Percentiles rank a stretch among this genome's conserved stretches.
These are phyloP conservation scores for Pestalotiopsis sp. DNA, from an alignment of 2,329 filamentous ascomycete species.

Conservation along the genomic window DNA sequence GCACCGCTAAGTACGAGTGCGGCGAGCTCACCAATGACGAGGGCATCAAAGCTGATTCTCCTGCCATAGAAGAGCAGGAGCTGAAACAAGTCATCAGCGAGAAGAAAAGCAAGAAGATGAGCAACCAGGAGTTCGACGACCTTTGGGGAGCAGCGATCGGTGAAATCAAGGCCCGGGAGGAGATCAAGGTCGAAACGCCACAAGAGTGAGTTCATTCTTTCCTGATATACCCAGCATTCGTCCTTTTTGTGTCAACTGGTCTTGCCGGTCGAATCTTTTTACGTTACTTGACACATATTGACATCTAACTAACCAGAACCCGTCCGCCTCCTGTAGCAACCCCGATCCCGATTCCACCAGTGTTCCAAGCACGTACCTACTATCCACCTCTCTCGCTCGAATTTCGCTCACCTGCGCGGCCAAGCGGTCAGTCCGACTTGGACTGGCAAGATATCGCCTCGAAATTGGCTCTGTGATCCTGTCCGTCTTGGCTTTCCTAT, in stretches of 20 bases:
- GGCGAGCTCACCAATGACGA: slow-evolving; percentile 69
- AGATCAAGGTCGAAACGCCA: slow-evolving; percentile 54
- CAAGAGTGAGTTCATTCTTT: slow-evolving; percentile 44
- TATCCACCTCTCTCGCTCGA: slow-evolving; percentile 87
- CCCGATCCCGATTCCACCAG: slow-evolving; percentile 54
- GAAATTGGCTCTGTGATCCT: slow-evolving; percentile 70
- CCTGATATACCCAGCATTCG: slow-evolving; percentile 14
- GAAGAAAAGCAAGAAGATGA: slow-evolving; percentile 82
- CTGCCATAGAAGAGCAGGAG: slow-evolving; percentile 67
- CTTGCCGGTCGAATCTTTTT: background rate
- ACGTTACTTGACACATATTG: slow-evolving; percentile 42
- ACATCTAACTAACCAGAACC: slow-evolving; percentile 84
- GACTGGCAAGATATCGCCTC: slow-evolving; percentile 86
- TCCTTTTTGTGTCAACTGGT: background rate
- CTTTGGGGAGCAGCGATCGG: slow-evolving; percentile 77
- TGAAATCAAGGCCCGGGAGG: slow-evolving; percentile 67
- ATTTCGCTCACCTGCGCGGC: slow-evolving; percentile 84
- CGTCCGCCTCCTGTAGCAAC: slow-evolving; percentile 73
- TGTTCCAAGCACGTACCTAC: slow-evolving; percentile 67
- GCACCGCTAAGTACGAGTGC: slow-evolving; percentile 88
- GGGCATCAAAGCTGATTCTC: slow-evolving; percentile 60
- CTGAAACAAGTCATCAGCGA: slow-evolving; percentile 77
- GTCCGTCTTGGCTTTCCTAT: slow-evolving; percentile 54
- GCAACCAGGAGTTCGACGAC: slow-evolving; percentile 87
- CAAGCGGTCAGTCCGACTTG: slow-evolving; percentile 76